Percentiles rank a stretch among this genome's conserved stretches.
These are phyloP conservation scores for Cephaloascus albidus DNA, from an alignment of 805 yeast genomes.

Conservation along the genomic window DNA sequence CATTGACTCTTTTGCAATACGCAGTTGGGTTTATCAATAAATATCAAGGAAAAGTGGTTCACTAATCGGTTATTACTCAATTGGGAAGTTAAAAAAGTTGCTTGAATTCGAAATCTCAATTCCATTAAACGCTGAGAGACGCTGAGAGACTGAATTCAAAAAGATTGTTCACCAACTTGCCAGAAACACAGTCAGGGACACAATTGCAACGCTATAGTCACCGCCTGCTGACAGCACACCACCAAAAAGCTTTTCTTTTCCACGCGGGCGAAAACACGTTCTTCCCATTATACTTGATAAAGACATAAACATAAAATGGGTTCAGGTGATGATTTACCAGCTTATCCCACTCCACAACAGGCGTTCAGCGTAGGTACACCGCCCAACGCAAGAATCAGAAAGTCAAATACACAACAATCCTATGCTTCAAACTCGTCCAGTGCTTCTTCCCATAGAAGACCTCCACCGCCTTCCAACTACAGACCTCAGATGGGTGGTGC, in stretches of 20 bases:
- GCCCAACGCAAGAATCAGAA: conserved; percentile 1
- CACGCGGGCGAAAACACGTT: too few relatives aligned
- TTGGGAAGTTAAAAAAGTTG: too few relatives aligned
- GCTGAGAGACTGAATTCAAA: too few relatives aligned
- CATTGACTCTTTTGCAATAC: too few relatives aligned
- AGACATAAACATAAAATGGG: too few relatives aligned
- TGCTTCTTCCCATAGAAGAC: background rate
- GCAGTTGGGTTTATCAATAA: too few relatives aligned
- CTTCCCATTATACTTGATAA: too few relatives aligned
- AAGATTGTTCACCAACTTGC: too few relatives aligned
- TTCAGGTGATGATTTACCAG: conserved; percentile 25
- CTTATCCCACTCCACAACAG: conserved; percentile 36
- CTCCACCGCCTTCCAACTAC: conserved; percentile 5
- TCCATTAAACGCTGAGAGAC: too few relatives aligned
- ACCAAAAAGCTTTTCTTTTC: conserved; percentile 2
- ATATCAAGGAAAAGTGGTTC: too few relatives aligned
- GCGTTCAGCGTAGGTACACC: conserved; percentile 21
- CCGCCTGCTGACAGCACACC: conserved; percentile 4
- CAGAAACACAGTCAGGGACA: background rate
- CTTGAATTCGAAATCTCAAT: too few relatives aligned
- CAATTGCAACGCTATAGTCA: conserved; percentile 1
- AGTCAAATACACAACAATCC: background rate
- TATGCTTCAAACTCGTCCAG: background rate
- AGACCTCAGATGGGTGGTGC: background rate
- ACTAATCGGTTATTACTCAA: too few relatives aligned